phyloP scores from a whole-genome alignment of 345 rosid genomes.

The Citropsis articulata region DNA sequence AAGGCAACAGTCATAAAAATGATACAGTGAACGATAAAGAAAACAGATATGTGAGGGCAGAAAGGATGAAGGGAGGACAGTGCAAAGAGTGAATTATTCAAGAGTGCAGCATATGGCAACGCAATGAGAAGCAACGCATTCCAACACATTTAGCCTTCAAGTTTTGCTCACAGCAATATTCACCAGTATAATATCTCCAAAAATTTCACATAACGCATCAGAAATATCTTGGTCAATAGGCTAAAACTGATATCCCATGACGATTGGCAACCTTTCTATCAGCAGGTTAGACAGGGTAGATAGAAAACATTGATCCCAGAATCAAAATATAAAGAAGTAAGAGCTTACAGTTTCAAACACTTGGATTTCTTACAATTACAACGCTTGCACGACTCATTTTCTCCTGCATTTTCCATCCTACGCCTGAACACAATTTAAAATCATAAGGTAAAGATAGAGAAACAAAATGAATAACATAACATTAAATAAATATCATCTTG shows the following conservation, averaged over 20 bases:
- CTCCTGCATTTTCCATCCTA: slow-evolving; percentile 58
- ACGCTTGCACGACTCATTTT: slow-evolving; percentile 75
- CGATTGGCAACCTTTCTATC: neutral
- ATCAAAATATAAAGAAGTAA: neutral
- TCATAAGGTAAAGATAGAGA: neutral
- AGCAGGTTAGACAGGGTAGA: neutral
- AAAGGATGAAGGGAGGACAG: neutral
- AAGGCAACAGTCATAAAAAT: neutral
- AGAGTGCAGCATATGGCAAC: neutral
- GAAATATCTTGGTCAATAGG: neutral
- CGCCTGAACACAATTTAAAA: slow-evolving; percentile 43
- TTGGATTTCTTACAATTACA: slow-evolving; percentile 96
- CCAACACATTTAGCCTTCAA: neutral
- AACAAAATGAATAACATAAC: neutral
- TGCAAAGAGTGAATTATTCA: neutral
- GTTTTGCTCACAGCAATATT: neutral
- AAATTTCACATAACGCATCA: neutral
- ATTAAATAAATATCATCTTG: neutral
- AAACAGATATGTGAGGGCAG: neutral
- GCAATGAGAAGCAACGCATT: neutral
- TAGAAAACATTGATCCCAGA: neutral
- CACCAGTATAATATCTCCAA: neutral
- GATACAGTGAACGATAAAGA: neutral
- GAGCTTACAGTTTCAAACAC: slow-evolving; percentile 96
- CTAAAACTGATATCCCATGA: neutral